A percentile compares a stretch with the other conserved stretches of the same genome.
Evolutionary conservation across 2,329 filamentous ascomycete genomes (phyloP).

Genomic region (Periglandula ipomoeae): DNA sequence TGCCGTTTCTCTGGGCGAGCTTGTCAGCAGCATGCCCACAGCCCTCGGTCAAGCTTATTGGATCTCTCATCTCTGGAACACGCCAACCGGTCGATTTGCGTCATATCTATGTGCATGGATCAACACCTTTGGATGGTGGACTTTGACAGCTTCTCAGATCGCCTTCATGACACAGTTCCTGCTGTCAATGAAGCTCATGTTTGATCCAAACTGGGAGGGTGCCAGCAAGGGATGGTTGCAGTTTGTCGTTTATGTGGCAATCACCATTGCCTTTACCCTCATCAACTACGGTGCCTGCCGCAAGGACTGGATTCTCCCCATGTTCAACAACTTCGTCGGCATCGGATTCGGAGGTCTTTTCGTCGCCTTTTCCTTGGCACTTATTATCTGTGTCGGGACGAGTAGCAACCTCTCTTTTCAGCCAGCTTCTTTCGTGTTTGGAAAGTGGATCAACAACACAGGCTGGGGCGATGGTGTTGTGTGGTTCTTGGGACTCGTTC

Average conservation of each 20-base stretch:
- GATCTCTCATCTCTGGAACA: constrained; percentile 29
- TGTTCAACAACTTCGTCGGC: constrained; percentile 48
- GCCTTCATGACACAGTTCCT: constrained; percentile 51
- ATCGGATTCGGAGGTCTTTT: constrained; percentile 43
- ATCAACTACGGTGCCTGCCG: constrained; percentile 45
- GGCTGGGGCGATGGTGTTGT: constrained; percentile 46
- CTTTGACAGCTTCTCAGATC: constrained; percentile 43
- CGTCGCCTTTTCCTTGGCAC: constrained; percentile 38
- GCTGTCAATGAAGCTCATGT: constrained; percentile 47
- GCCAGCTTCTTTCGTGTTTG: constrained; percentile 42
- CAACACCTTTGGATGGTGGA: constrained; percentile 52
- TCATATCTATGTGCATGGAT: constrained; percentile 53
- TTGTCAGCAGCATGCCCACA: constrained; percentile 50
- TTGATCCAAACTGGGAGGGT: constrained; percentile 36
- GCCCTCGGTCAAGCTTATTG: constrained; percentile 52
- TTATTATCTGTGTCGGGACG: constrained; percentile 42
- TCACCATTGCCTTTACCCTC: constrained; percentile 36
- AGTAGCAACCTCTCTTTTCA: constrained; percentile 36
- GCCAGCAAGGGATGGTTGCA: constrained; percentile 39
- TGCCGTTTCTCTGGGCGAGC: constrained; percentile 44
- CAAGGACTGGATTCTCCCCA: constrained; percentile 26
- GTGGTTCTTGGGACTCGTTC: constrained; percentile 50
- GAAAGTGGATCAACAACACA: constrained; percentile 32
- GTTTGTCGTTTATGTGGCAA: constrained; percentile 45
- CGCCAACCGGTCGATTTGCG: constrained; percentile 34